Percentiles rank a stretch among this genome's conserved stretches.
These are phyloP conservation scores for Ananas comosus DNA, from an alignment of 176 grass and related monocot species.

Conservation along the genomic window DNA sequence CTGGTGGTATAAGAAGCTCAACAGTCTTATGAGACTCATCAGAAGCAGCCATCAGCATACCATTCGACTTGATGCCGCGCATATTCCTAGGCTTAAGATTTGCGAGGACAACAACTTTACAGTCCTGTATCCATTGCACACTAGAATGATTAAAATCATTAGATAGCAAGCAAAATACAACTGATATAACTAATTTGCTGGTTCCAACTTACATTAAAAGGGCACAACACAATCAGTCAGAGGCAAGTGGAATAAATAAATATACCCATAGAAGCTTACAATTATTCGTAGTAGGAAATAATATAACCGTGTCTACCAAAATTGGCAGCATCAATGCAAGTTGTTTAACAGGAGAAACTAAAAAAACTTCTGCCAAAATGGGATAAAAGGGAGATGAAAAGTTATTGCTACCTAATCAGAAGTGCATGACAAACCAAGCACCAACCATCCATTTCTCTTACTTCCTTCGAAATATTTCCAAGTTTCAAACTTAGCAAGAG, in stretches of 20 bases:
- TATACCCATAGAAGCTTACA: neutral
- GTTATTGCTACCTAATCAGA: neutral
- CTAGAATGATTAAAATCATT: neutral
- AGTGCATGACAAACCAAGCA: neutral
- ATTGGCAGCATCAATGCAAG: neutral
- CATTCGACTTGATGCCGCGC: slow-evolving; percentile 96
- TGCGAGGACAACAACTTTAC: slow-evolving; percentile 79
- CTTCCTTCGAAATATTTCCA: no score
- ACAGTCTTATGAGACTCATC: slow-evolving; percentile 83
- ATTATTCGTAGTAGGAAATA: no score
- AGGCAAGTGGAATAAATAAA: neutral
- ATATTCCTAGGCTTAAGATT: slow-evolving; percentile 95
- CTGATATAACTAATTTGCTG: neutral
- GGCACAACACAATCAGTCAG: neutral
- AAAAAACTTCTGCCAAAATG: neutral
- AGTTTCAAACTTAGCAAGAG: no score
- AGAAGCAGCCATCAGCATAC: slow-evolving; percentile 96
- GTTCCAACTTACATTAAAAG: neutral
- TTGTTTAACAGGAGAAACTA: neutral
- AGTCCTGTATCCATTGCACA: slow-evolving; percentile 38
- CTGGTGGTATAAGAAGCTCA: slow-evolving; percentile 73
- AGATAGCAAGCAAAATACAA: neutral
- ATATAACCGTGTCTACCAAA: neutral
- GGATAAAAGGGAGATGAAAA: neutral
- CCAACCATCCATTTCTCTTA: no score